Conservation (phyloP, 148 eudicot genomes). For the Camellia granthamiana region DNA sequence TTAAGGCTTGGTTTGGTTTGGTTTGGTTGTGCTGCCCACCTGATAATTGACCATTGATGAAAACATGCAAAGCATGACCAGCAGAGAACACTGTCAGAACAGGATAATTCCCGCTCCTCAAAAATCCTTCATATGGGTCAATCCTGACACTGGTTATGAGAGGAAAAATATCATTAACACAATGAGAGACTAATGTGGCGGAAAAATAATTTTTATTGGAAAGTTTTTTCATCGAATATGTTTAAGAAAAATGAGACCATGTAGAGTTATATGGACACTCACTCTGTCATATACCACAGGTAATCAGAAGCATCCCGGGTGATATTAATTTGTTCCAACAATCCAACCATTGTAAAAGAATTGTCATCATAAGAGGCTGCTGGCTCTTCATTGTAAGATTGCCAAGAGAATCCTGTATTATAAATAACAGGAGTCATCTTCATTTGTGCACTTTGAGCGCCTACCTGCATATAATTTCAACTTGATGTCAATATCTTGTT, state of each 20-base stretch:
- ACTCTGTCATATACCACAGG: slow-evolving; percentile 92
- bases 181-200: neutral
- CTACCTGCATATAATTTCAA: slow-evolving; percentile 34
- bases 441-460: slow-evolving; percentile 53
- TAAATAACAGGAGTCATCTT: slow-evolving; percentile 51
- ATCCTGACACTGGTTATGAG: slow-evolving; percentile 56
- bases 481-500: neutral
- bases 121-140: slow-evolving; percentile 52
- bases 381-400: slow-evolving; percentile 66
- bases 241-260: neutral
- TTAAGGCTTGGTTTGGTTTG: too few relatives aligned
- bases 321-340: slow-evolving; percentile 74
- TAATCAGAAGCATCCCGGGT: slow-evolving; percentile 77
- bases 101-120: slow-evolving; percentile 65
- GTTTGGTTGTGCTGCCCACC: slow-evolving; percentile 32
- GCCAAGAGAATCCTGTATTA: slow-evolving; percentile 42
- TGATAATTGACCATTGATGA: slow-evolving; percentile 73
- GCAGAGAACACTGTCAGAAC: slow-evolving; percentile 80
- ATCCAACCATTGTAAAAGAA: slow-evolving; percentile 51
- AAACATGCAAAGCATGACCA: slow-evolving; percentile 95
- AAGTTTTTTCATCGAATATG: neutral
- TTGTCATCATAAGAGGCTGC: slow-evolving; percentile 38
- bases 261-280: slow-evolving; percentile 24
- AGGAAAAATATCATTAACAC: slow-evolving; percentile 13
- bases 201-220: neutral